These are phyloP conservation scores for Colletotrichum endophyticum DNA, from an alignment of 2,329 filamentous ascomycete species.

Conservation along the genomic window DNA sequence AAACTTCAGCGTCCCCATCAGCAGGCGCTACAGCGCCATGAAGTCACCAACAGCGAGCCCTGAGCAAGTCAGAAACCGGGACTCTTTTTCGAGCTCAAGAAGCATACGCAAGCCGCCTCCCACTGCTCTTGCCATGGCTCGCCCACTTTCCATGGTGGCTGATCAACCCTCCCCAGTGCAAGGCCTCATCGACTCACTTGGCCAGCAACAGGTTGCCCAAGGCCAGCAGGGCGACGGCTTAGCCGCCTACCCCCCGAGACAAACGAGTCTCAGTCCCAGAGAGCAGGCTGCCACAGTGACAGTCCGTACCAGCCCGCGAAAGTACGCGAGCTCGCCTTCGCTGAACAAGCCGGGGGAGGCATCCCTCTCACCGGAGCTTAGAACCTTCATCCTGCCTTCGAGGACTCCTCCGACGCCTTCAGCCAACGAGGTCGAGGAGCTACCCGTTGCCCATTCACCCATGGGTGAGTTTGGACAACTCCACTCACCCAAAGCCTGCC, in stretches of 20 bases:
- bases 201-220: neutral
- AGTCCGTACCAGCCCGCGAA: conserved; percentile 28
- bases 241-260: conserved; percentile 19
- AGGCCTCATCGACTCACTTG: neutral
- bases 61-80: conserved; percentile 24
- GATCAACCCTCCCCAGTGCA: conserved; percentile 55
- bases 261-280: conserved; percentile 5
- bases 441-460: conserved; percentile 34
- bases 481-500: conserved; percentile 21
- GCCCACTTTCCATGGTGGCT: conserved; percentile 59
- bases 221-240: neutral
- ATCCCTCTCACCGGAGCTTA: conserved; percentile 22
- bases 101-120: conserved; percentile 44
- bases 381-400: conserved; percentile 12
- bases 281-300: conserved; percentile 8
- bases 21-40: conserved; percentile 49
- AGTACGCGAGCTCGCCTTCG: conserved; percentile 34
- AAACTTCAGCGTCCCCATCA: conserved; percentile 59
- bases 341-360: conserved; percentile 29
- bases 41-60: conserved; percentile 29
- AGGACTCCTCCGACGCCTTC: conserved; percentile 20
- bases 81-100: conserved; percentile 25
- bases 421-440: conserved; percentile 20
- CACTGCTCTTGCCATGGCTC: conserved; percentile 50
- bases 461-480: conserved; percentile 32